These are phyloP conservation scores for Hydnum rufescens DNA, from an alignment of 768 basidiomycete species.

Conservation along the genomic window DNA sequence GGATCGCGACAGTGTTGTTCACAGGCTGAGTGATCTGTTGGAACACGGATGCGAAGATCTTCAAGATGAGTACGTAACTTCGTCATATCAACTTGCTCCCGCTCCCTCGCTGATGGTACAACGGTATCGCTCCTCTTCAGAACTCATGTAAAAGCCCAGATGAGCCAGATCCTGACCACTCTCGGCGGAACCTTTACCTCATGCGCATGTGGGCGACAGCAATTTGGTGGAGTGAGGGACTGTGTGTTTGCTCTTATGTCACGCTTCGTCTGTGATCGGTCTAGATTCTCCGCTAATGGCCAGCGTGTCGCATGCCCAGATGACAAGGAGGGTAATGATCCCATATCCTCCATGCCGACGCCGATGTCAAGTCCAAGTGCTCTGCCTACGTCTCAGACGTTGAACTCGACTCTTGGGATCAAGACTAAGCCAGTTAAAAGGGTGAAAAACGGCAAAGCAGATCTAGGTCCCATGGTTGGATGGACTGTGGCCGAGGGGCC, in stretches of 20 bases:
- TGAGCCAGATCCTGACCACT: not conserved
- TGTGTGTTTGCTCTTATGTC: not conserved
- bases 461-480: not conserved
- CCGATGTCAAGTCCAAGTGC: not conserved
- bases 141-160: not conserved
- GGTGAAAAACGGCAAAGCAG: not conserved
- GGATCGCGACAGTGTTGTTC: constrained; percentile 1
- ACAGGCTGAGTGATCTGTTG: not conserved
- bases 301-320: not conserved
- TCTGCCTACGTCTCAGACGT: not conserved
- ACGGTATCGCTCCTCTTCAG: not conserved
- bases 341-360: not conserved
- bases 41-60: not conserved
- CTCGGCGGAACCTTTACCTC: constrained; percentile 1
- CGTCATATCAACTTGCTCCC: not conserved
- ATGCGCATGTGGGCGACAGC: not conserved
- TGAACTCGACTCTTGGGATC: not conserved
- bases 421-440: not conserved
- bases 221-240: not conserved
- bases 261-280: not conserved
- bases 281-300: not conserved
- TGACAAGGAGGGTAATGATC: not conserved
- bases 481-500: not conserved
- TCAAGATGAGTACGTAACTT: constrained; percentile 1
- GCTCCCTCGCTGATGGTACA: not conserved